Conservation (phyloP, 495 filamentous ascomycete species). For the Podospora comata region DNA sequence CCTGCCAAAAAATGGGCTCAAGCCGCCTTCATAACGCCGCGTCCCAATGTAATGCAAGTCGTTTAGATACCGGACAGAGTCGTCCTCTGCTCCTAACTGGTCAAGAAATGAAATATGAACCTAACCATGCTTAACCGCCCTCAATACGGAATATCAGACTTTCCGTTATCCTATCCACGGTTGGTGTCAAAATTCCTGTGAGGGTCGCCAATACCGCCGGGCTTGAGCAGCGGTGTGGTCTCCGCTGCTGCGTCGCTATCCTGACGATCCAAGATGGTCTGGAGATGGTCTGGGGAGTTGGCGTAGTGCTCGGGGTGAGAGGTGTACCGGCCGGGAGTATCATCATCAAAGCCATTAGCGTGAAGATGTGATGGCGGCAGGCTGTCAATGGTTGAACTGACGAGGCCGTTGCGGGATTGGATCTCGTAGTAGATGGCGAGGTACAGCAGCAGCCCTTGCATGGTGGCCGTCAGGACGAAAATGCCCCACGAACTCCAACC, state of each 20-base stretch:
- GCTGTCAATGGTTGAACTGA: conserved; percentile 15
- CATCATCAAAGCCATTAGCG: conserved; percentile 34
- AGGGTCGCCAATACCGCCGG: conserved; percentile 36
- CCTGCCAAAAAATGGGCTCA: neutral
- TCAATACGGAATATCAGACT: conserved; percentile 17
- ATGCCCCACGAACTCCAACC: conserved; percentile 97
- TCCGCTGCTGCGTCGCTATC: conserved; percentile 42
- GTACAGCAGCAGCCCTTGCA: conserved; percentile 78
- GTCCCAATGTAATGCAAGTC: neutral
- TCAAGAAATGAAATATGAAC: neutral
- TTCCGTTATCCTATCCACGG: conserved; percentile 23
- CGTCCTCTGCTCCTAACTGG: neutral
- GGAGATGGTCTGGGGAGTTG: conserved; percentile 41
- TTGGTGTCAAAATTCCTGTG: conserved; percentile 30
- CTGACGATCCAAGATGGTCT: conserved; percentile 40
- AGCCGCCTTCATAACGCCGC: neutral
- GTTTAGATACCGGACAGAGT: neutral
- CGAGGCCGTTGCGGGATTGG: conserved; percentile 17
- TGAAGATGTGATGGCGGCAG: conserved; percentile 25
- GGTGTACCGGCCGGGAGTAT: conserved; percentile 37
- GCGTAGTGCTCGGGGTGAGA: conserved; percentile 40
- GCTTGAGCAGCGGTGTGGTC: conserved; percentile 42
- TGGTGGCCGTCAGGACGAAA: conserved; percentile 74
- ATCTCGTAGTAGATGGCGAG: conserved; percentile 80
- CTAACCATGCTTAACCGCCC: neutral